phyloP scores from a whole-genome alignment of 129 eudicot species.

The Helichrysum umbraculigerum region DNA sequence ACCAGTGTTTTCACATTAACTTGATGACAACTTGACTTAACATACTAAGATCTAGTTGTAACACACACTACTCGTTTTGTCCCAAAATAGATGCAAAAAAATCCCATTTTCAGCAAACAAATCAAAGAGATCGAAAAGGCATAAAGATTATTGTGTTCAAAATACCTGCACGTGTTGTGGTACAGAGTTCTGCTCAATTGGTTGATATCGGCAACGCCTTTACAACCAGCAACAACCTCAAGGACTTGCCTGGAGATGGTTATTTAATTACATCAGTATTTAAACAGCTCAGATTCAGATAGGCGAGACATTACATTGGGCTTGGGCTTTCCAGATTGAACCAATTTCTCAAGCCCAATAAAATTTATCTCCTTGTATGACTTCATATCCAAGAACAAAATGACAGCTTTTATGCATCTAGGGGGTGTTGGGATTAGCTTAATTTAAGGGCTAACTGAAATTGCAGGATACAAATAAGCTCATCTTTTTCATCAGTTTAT shows the following conservation, averaged over 20 bases:
- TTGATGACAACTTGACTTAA: not conserved
- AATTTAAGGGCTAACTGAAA: not conserved
- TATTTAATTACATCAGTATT: conserved; percentile 8
- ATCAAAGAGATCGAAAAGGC: not conserved
- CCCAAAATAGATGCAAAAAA: not conserved
- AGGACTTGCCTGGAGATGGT: conserved; percentile 83
- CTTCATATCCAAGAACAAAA: not conserved
- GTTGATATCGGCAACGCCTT: conserved; percentile 65
- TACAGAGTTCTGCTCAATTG: conserved; percentile 73
- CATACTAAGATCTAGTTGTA: not conserved
- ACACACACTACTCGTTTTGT: not conserved
- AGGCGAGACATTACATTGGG: not conserved
- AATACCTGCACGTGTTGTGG: conserved; percentile 97
- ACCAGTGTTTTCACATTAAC: not conserved
- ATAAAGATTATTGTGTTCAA: not conserved
- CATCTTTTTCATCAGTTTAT: not conserved
- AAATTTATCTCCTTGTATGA: not conserved
- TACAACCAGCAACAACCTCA: conserved; percentile 96
- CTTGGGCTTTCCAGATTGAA: not conserved
- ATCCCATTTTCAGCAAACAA: not conserved
- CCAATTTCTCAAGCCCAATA: not conserved
- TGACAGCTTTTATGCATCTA: not conserved
- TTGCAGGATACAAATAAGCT: not conserved
- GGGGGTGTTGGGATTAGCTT: too few relatives aligned
- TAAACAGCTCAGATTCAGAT: not conserved